A percentile compares a stretch with the other conserved stretches of the same genome.
phyloP scores from a whole-genome alignment of 2,329 filamentous ascomycete species.

The Pseudogymnoascus sp. region DNA sequence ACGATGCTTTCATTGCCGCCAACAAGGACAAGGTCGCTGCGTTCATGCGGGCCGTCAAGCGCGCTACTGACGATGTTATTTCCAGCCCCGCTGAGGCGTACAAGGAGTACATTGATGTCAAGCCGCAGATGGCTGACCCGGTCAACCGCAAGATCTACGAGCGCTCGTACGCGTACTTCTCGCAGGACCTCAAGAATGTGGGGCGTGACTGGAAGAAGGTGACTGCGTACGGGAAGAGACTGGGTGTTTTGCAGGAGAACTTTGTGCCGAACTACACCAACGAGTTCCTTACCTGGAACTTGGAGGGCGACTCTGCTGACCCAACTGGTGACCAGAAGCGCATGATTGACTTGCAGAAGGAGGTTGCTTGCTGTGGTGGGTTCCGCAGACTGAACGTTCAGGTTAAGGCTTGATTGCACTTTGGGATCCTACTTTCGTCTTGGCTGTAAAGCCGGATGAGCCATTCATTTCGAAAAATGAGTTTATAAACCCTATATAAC shows the following conservation, averaged over 20 bases:
- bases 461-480: neutral
- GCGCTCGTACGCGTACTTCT: conserved; percentile 72
- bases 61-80: conserved; percentile 66
- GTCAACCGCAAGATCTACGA: conserved; percentile 77
- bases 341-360: conserved; percentile 63
- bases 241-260: conserved; percentile 56
- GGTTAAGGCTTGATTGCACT: conserved; percentile 12
- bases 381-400: conserved; percentile 45
- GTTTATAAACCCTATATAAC: neutral
- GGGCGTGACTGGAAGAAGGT: conserved; percentile 71
- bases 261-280: conserved; percentile 74
- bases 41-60: conserved; percentile 69
- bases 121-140: conserved; percentile 59
- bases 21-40: conserved; percentile 59
- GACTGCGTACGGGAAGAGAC: conserved; percentile 66
- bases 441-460: neutral
- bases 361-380: conserved; percentile 58
- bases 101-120: conserved; percentile 64
- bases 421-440: neutral
- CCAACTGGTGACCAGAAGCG: conserved; percentile 68
- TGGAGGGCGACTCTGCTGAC: conserved; percentile 59
- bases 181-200: conserved; percentile 68
- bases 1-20: conserved; percentile 60
- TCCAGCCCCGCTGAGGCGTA: conserved; percentile 56
- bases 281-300: conserved; percentile 57